Evolutionary conservation across 2,329 filamentous ascomycete genomes (phyloP), one percentile per base, ranked within the genome.

Genomic region (Botrytis hyacinthi): DNA sequence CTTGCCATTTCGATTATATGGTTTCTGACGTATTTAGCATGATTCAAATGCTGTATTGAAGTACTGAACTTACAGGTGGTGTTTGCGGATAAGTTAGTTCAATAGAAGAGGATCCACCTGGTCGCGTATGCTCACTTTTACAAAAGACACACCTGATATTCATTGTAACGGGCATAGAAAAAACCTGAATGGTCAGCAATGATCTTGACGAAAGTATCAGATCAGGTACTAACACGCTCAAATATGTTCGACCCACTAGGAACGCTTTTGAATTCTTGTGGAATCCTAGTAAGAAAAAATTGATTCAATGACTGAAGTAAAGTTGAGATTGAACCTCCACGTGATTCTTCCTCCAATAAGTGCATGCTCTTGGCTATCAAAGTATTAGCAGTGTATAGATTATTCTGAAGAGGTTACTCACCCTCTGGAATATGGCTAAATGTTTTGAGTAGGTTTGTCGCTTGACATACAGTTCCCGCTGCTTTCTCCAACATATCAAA

Each of bases 401-500:
- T 2, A 29, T 44, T 29, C 14, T 66, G n/a, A 40, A 40, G 70
- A 12, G 35, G 16, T 46, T 59, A 71, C 84, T 72, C 82, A 87
- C 90, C 91, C 84, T 95, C 93, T 3, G 93, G 91, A 75, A 94
- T 91, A 76, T 91, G 92, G 81, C 93, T 95, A 73, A 99, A 91
- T 0, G 94, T 93, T 82, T 96, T 97, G 46, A 98, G 85, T 76
- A 99, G 88, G 80, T 99, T 99, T 0, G 95, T 97, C 22, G 96
- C 96, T 81, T 99, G 96, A 78, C 96, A 99, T 74, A 97, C 97
- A 73, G 95, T 92, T 0, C 95, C 95, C 76, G 92, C 92, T 3
- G 96, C 96, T 81, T 98, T 99, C 79, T 98, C 93, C 37, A 99
- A 87, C 96, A 99, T 99, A 80, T 99, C 97, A 78, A 97, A 97